Evolutionary conservation across 352 stramenopile species (phyloP), one percentile per base, ranked within the genome.

Genomic region (Pythium phragmiticola): DNA sequence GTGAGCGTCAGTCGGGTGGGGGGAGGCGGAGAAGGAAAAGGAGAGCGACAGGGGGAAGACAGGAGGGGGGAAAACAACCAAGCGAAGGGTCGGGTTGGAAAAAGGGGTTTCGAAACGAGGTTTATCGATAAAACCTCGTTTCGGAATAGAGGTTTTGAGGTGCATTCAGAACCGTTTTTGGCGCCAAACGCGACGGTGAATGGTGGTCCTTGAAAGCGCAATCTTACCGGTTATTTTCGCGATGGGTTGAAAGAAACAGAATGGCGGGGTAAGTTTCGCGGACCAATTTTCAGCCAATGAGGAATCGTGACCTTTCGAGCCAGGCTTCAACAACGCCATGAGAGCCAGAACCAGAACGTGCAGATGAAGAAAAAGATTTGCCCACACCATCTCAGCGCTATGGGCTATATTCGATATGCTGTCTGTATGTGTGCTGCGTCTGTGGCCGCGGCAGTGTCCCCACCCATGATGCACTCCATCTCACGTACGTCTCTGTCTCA

Each of bases 401-500:
- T 46, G 36, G 28, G 51, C 33, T 46, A 34, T 45, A 21, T 36
- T 46, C 7, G 16, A 41, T 41, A 42, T 55, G 48, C 19, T 28
- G 41, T 49, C 52, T 49, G 12, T 39, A n/a, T 36, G 36, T n/a
- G 17, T 2, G 23, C 19, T 23, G 14, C 36, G n/a, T 48, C 8
- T 1, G 53, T 54, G 28, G 23, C 43, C 1, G 53, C 53, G 17
- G 19, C 26, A 8, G 16, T 43, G 34, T 59, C 49, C 14, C 66
- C 62, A 7, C 17, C 53, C 6, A 49, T 82, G 19, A 82, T 80
- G 75, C 65, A 82, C 57, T 77, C 75, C 12, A 60, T 82, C 16
- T 55, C 75, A 13, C 43, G 72, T 80, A 70, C 33, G 72, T 60
- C 21, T 16, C 21, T 50, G 3, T 46, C 11, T 28, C 4, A 48